Base-by-base conservation (phyloP, 2,329 filamentous ascomycete species). In the Cladophialophora psammophila region DNA sequence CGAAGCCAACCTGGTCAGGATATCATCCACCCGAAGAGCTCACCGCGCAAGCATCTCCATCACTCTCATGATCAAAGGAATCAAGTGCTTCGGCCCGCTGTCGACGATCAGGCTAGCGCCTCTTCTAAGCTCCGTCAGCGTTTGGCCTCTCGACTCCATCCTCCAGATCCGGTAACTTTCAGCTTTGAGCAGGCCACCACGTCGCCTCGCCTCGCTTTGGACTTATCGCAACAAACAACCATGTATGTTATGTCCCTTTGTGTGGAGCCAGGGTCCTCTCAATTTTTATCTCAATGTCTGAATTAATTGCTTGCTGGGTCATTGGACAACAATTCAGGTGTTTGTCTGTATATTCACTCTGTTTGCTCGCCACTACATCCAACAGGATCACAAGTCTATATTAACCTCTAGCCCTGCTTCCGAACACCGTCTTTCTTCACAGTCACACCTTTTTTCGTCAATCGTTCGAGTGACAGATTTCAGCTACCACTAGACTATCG, bases 91-190 rank as follows among this genome's bases (percentile, higher is more conserved):
- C 60, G 63, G 66, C 54, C 66, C 63, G 63, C 60, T 26, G 48
- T 63, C 59, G 63, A 45, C 60, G 63, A 65, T 64, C 59, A 63
- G 66, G 55, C 52, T 65, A 68, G 66, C 55, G 66, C 45, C 31
- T 38, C 38, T 59, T 60, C 48, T 45, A 38, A 42, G 53, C 18
- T 52, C 66, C 58, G 54, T 54, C 63, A 34, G 60, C 10, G 31
- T 54, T 45, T 42, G 58, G 35, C 32, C 56, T 45, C 42, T 31
- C 36, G 53, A 45, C 56, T 60, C 58, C 31, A 69, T 64, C 64
- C 34, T 69, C 67, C 67, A 48, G 50, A 69, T 67, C 18, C 34
- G 54, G 67, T 58, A 69, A 69, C 64, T 69, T 66, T 57, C 36
- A 62, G 18, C 31, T 48, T 15, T 64, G 31, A 31, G 53, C 34